These are phyloP conservation scores for Porphyrellus cyaneotinctus DNA, from an alignment of 768 basidiomycete genomes.

Conservation along the genomic window DNA sequence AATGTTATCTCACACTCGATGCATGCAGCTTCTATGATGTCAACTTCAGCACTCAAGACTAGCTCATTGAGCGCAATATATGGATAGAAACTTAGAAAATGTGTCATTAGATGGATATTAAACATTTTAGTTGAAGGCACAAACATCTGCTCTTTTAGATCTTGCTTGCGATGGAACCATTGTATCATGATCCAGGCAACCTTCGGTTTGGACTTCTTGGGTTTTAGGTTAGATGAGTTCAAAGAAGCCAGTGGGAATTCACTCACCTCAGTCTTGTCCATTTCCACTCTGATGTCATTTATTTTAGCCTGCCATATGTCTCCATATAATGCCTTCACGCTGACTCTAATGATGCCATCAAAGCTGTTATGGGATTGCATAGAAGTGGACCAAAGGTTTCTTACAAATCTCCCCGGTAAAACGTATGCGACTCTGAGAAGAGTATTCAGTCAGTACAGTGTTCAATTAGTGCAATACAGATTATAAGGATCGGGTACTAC, in stretches of 20 bases:
- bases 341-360: not conserved
- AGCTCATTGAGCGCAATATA: not conserved
- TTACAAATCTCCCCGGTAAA: not conserved
- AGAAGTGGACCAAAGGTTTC: not conserved
- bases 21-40: not conserved
- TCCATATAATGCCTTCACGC: not conserved
- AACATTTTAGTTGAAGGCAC: no score
- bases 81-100: not conserved
- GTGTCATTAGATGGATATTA: no score
- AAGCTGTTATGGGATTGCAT: no score
- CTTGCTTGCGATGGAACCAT: constrained; percentile 1
- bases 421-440: not conserved
- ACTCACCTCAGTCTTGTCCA: not conserved
- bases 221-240: no score
- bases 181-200: not conserved
- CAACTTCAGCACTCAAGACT: not conserved
- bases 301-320: constrained; percentile 1
- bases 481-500: no score
- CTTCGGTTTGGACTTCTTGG: not conserved
- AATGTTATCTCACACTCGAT: not conserved
- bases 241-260: no score
- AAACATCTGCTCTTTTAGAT: not conserved
- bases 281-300: not conserved
- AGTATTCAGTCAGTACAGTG: no score
- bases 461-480: no score